phyloP scores from a whole-genome alignment of 306 rosid genomes.

The Castanea mollissima region DNA sequence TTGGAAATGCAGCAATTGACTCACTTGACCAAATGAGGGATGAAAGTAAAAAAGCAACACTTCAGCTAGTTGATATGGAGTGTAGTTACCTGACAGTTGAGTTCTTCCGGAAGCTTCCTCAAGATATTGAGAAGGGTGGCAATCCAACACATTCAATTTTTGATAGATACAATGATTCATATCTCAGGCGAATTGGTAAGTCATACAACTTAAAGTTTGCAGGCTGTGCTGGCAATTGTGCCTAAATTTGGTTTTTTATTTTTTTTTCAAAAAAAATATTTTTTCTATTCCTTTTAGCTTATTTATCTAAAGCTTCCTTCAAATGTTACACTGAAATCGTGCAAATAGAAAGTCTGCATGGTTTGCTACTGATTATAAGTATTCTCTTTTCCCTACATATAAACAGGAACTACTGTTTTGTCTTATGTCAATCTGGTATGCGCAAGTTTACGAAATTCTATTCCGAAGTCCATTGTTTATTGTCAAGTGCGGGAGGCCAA shows the following conservation, averaged over 20 bases:
- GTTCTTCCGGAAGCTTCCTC: conserved; percentile 93
- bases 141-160: conserved; percentile 93
- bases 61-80: conserved; percentile 90
- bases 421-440: conserved; percentile 87
- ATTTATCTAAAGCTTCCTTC: background rate
- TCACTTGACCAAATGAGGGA: conserved; percentile 85
- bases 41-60: conserved; percentile 83
- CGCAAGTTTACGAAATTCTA: conserved; percentile 68
- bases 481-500: conserved; percentile 96
- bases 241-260: background rate
- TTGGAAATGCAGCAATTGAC: conserved; percentile 75
- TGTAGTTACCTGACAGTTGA: conserved; percentile 87
- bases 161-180: conserved; percentile 88
- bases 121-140: conserved; percentile 95
- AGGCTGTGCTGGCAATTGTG: background rate
- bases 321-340: too few species aligned
- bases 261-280: background rate
- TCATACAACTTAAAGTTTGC: background rate
- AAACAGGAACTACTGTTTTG: conserved; percentile 71
- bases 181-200: conserved; percentile 85
- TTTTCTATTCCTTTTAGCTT: background rate
- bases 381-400: background rate
- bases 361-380: too few species aligned
- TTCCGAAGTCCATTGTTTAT: conserved; percentile 81
- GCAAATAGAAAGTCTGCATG: too few species aligned